Conservation (phyloP, 768 basidiomycete species). For the Strobilomyces echinocephalus region DNA sequence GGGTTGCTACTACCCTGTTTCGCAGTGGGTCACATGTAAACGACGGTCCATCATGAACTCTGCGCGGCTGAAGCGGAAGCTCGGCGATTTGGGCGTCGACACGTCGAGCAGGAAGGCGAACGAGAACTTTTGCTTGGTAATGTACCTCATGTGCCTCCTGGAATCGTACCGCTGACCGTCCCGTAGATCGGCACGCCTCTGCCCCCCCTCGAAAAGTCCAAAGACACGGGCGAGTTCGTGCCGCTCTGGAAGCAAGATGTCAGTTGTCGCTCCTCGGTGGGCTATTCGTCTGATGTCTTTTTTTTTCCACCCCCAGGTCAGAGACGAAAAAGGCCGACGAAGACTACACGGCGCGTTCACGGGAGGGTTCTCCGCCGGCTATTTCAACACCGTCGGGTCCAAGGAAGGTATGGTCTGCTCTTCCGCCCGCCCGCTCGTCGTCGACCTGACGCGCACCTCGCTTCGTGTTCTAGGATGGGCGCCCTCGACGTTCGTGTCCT, state of each 20-base stretch:
- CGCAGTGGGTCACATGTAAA: too few species aligned
- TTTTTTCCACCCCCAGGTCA: slow-evolving; percentile 46
- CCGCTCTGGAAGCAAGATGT: slow-evolving; percentile 99
- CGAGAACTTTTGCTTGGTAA: slow-evolving; percentile 82
- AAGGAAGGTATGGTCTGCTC: slow-evolving; percentile 73
- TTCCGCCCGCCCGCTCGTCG: not conserved
- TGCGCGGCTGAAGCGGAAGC: slow-evolving; percentile 73
- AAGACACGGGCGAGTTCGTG: slow-evolving; percentile 90
- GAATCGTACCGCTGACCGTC: not conserved
- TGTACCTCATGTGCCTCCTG: slow-evolving; percentile 11
- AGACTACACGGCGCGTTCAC: slow-evolving; percentile 98
- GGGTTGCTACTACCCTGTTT: too few species aligned
- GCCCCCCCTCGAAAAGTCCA: slow-evolving; percentile 90
- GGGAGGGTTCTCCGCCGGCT: slow-evolving; percentile 96
- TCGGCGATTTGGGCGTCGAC: slow-evolving; percentile 76
- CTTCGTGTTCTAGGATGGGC: slow-evolving; percentile 75
- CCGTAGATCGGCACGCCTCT: slow-evolving; percentile 87
- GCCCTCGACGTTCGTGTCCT: slow-evolving; percentile 89
- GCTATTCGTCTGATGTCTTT: slow-evolving; percentile 16
- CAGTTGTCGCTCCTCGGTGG: slow-evolving; percentile 22
- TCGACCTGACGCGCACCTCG: not conserved
- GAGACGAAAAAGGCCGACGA: slow-evolving; percentile 89
- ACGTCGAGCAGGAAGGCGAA: slow-evolving; percentile 63
- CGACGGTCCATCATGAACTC: slow-evolving; percentile 34
- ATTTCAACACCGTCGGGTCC: slow-evolving; percentile 93